These are phyloP conservation scores for Fusarium subtropicale DNA, from an alignment of 2,329 filamentous ascomycete species.

Conservation along the genomic window DNA sequence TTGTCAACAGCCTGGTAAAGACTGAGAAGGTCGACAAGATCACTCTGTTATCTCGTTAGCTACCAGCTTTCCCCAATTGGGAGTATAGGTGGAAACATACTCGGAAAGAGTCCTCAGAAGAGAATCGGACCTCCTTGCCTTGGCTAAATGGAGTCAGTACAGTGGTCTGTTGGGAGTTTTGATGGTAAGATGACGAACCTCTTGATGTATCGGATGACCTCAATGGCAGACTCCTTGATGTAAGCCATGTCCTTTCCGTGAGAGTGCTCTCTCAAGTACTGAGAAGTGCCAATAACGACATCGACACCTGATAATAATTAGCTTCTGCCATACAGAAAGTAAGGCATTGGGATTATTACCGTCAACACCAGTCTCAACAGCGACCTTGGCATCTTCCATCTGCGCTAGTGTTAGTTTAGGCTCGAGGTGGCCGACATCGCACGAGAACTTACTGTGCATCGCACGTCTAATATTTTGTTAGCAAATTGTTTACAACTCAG, in stretches of 20 bases:
- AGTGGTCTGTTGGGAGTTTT: neutral
- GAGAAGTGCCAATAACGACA: conserved; percentile 84
- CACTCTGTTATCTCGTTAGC: conserved; percentile 46
- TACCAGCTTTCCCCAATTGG: neutral
- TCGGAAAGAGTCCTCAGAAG: conserved; percentile 81
- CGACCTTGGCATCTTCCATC: conserved; percentile 67
- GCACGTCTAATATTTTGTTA: neutral
- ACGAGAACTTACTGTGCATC: conserved; percentile 13
- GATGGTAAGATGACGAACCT: conserved; percentile 63
- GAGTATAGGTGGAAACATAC: neutral
- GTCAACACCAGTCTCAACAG: conserved; percentile 57
- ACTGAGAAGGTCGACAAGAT: conserved; percentile 83
- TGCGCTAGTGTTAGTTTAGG: neutral
- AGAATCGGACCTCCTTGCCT: conserved; percentile 57
- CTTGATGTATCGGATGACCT: conserved; percentile 89
- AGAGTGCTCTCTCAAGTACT: conserved; percentile 81
- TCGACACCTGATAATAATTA: conserved; percentile 81
- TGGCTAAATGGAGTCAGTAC: conserved; percentile 32
- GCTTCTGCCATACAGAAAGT: conserved; percentile 53
- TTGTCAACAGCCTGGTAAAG: conserved; percentile 86
- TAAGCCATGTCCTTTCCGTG: conserved; percentile 90
- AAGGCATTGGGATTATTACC: neutral
- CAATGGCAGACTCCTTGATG: conserved; percentile 78
- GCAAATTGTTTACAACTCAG: neutral
- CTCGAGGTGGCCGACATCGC: neutral